Base-by-base conservation (phyloP, 2,329 filamentous ascomycete species). In the Alternaria ethzedia region DNA sequence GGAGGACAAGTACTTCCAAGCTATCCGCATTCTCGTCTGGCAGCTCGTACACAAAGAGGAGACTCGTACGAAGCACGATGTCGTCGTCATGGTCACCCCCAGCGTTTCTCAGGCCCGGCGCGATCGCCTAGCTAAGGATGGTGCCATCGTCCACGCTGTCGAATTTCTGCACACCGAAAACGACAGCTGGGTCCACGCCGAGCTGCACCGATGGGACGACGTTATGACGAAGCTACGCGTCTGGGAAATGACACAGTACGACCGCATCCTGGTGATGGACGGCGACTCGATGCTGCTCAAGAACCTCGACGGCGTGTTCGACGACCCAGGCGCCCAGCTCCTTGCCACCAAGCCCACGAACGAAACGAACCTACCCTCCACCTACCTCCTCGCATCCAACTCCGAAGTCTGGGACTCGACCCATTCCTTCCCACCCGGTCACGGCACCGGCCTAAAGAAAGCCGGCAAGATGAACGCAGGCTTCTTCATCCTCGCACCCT, bases 141-240 rank as follows among this genome's bases (percentile, higher is more conserved):
- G 74, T 11, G 74, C 74, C n/a, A 75, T 68, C 49, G 59, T 78
- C 13, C 52, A 66, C 20, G 63, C 67, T 10, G 69, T 76, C 25
- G 70, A 75, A 10, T 71, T 71, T 36, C 46, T 77, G 8, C 65
- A 66, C 30, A 63, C 63, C 10, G 55, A 66, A 10, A 68, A 68
- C 10, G 58, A 57, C 17, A 63, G 64, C 26, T 74, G 70, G 68
- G 49, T 74, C 4, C 56, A 73, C 9, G 57, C 69, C 0, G 60
- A 63, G 0, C 17, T 66, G 11, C 54, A 58, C 4, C 68, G 70
- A 15, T 82, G 78, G 78, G 64, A 70, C 49, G 73, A 80, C 28
- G 71, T 81, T 23, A 71, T 82, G 71, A 75, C 77, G 15, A 82
- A 82, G 67, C 68, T 82, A 25, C 77, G 78, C 23, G 70, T 80